Evolutionary conservation across 805 yeast genomes (phyloP), one percentile per base, ranked within the genome.

Genomic region (Metschnikowia sp.): DNA sequence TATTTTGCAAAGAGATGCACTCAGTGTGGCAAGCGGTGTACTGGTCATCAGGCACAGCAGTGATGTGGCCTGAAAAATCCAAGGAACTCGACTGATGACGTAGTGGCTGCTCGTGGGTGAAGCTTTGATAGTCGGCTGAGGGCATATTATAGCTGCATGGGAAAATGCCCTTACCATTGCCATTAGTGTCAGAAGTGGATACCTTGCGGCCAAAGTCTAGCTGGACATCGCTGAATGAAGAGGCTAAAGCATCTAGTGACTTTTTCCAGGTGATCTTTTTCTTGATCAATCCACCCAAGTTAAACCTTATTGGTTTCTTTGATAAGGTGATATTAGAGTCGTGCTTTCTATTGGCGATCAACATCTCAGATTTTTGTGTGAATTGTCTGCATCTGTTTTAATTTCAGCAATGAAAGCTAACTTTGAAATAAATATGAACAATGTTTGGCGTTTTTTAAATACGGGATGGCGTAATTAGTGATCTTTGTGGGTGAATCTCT

Each of bases 1-100:
- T 64, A 53, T 65, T 66, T 53, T 57, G 71, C 39, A 69, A 59
- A 18, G 71, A 65, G 28, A 69, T 62, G 43, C 74, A 69, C 44
- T 69, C 74, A 15, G 71, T 54, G 29, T 64, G 63, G 60, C 64
- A 67, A 6, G 67, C 58, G 22, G 61, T 56, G 57, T 64, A 65
- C 15, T 28, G 45, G 13, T 51, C 51, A 13, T 39, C 44, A 11
- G 39, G 40, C 3, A 26, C 15, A 11, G 39, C 10, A 30, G 26
- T 15, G n/a, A 13, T 3, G 5, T 32, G 39, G 13, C 49, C 36
- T 12, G 37, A 22, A 2, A 38, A 15, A 10, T 42, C 40, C 8
- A 47, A 34, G 15, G 46, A 42, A 40, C 35, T 39, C 10, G 45
- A 41, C 10, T 32, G 49, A 18, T 30, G 40, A 26, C 49, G 44